These are phyloP conservation scores for Neurospora pannonica DNA, from an alignment of 495 filamentous ascomycete species.

Conservation along the genomic window DNA sequence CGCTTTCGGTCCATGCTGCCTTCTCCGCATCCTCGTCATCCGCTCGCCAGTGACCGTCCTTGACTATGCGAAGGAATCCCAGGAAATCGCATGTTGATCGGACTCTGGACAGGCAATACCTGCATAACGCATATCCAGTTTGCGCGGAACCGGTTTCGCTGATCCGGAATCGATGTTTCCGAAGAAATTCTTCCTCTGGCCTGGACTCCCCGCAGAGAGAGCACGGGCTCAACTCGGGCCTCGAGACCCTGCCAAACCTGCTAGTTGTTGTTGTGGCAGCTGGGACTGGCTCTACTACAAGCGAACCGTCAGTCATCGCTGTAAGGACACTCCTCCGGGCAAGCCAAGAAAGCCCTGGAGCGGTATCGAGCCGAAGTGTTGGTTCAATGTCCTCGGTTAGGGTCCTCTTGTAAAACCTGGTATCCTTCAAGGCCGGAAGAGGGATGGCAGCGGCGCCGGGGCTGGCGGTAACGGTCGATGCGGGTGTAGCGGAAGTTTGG, in stretches of 20 bases:
- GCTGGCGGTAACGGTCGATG: slow-evolving; percentile 32
- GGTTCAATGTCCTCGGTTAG: slow-evolving; percentile 90
- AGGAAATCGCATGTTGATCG: slow-evolving; percentile 86
- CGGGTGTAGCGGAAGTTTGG: slow-evolving; percentile 43
- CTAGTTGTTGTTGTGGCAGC: slow-evolving; percentile 26
- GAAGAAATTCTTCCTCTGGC: slow-evolving; percentile 55
- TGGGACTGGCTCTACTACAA: slow-evolving; percentile 83
- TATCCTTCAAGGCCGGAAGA: slow-evolving; percentile 61
- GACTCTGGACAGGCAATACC: slow-evolving; percentile 74
- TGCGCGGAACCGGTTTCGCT: slow-evolving; percentile 78
- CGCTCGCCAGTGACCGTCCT: slow-evolving; percentile 78
- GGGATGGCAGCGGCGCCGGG: slow-evolving; percentile 21
- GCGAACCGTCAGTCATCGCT: slow-evolving; percentile 73
- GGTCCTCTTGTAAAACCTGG: slow-evolving; percentile 84
- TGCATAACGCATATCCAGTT: slow-evolving; percentile 74
- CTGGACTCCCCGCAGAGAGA: slow-evolving; percentile 81
- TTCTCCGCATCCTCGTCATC: slow-evolving; percentile 69
- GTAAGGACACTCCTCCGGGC: slow-evolving; percentile 73
- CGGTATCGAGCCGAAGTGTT: slow-evolving; percentile 76
- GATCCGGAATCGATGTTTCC: slow-evolving; percentile 82
- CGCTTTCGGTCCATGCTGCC: slow-evolving; percentile 87
- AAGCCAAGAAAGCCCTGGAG: slow-evolving; percentile 89
- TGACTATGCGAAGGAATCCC: slow-evolving; percentile 77
- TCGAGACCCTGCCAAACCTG: slow-evolving; percentile 40
- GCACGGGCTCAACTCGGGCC: slow-evolving; percentile 59